These are phyloP conservation scores for Backusella psychrophila DNA, from an alignment of 192 early-diverging fungal species.

Conservation along the genomic window DNA sequence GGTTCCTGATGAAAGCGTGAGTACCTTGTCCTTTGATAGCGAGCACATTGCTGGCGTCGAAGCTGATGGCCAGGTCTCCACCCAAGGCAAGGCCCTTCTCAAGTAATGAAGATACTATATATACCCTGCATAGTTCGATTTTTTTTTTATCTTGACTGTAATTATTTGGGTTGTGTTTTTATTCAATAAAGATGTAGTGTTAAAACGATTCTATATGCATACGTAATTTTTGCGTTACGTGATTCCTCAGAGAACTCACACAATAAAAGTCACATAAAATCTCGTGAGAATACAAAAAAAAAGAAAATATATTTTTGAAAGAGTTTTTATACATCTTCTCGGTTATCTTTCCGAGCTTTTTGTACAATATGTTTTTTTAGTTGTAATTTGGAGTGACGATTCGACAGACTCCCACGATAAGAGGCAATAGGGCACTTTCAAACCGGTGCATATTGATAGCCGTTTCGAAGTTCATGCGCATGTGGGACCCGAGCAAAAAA, in stretches of 20 bases:
- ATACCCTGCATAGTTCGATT: background rate
- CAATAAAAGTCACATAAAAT: constrained; percentile 1
- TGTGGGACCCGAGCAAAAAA: background rate
- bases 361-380: background rate
- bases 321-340: background rate
- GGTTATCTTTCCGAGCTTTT: background rate
- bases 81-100: constrained; percentile 18
- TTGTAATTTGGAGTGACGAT: background rate
- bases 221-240: constrained; percentile 7
- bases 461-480: background rate
- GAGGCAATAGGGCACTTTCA: background rate
- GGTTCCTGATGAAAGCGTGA: constrained; percentile 24
- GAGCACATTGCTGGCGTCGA: constrained; percentile 20
- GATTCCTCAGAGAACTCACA: background rate
- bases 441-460: background rate
- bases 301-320: background rate
- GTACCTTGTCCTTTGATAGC: constrained; percentile 11
- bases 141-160: background rate
- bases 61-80: constrained; percentile 35
- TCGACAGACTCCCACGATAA: background rate
- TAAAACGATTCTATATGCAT: background rate
- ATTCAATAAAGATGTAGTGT: background rate
- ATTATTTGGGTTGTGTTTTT: background rate
- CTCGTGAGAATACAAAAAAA: constrained; percentile 1
- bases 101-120: constrained; percentile 10